Conservation (phyloP, 768 basidiomycete species). For the Kwoniella sp. region DNA sequence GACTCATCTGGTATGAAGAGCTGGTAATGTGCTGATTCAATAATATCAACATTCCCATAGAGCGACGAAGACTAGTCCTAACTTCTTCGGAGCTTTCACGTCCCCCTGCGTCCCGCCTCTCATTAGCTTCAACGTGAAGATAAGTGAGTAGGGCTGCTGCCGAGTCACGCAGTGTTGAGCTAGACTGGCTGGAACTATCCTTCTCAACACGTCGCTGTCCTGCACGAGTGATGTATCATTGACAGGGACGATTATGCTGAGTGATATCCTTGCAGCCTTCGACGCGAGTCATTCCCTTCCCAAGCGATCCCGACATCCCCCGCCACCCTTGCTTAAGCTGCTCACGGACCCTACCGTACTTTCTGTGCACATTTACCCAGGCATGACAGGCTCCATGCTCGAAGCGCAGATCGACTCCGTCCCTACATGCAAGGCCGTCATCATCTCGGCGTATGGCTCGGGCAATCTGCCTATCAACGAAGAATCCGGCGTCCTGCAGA, state of each 20-base stretch:
- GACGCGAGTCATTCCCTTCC: constrained; percentile 18
- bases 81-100: constrained; percentile 43
- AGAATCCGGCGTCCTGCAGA: constrained; percentile 32
- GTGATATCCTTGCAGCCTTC: constrained; percentile 16
- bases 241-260: no score
- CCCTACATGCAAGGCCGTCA: constrained; percentile 44
- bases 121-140: constrained; percentile 50
- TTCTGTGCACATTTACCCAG: constrained; percentile 43
- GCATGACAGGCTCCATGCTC: constrained; percentile 45
- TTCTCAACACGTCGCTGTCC: no score
- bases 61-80: constrained; percentile 47
- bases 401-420: constrained; percentile 44
- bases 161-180: no score
- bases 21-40: background rate
- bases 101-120: constrained; percentile 43
- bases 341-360: constrained; percentile 39
- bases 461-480: constrained; percentile 47
- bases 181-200: no score
- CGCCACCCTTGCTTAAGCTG: constrained; percentile 35
- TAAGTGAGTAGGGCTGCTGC: constrained; percentile 40
- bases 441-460: constrained; percentile 44
- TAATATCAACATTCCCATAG: constrained; percentile 13
- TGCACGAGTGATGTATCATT: no score
- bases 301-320: constrained; percentile 31
- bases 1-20: no score